phyloP scores from a whole-genome alignment of 169 alveolate species.

The Cryptosporidium baileyi region DNA sequence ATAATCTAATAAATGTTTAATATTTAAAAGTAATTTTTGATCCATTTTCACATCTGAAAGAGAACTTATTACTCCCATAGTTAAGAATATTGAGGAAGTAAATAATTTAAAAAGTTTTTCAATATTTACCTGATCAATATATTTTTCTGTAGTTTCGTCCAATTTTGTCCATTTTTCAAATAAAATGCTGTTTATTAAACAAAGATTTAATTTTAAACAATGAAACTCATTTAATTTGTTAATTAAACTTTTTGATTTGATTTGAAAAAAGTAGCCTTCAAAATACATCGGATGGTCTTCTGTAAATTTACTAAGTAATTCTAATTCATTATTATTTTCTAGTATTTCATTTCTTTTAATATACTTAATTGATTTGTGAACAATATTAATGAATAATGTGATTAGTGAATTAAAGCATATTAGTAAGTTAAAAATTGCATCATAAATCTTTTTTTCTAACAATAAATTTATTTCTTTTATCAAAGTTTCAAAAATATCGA shows the following conservation, averaged over 20 bases:
- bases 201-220: neutral
- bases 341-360: neutral
- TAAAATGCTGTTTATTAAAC: neutral
- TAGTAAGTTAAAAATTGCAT: neutral
- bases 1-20: neutral
- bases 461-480: neutral
- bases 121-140: neutral
- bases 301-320: neutral
- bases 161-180: conserved; percentile 15
- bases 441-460: neutral
- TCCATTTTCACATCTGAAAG: neutral
- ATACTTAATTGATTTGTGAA: conserved; percentile 15
- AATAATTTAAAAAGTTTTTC: neutral
- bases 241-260: neutral
- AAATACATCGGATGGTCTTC: neutral
- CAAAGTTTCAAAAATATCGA: neutral
- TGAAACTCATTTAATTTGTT: neutral
- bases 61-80: conserved; percentile 29
- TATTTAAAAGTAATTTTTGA: neutral
- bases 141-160: too few relatives aligned
- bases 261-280: neutral
- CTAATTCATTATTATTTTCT: neutral
- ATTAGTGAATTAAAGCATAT: neutral
- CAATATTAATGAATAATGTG: conserved; percentile 15
- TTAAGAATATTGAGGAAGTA: neutral